Base-by-base conservation (phyloP, 2,329 filamentous ascomycete genomes). In the Hymenoscyphus albidus region DNA sequence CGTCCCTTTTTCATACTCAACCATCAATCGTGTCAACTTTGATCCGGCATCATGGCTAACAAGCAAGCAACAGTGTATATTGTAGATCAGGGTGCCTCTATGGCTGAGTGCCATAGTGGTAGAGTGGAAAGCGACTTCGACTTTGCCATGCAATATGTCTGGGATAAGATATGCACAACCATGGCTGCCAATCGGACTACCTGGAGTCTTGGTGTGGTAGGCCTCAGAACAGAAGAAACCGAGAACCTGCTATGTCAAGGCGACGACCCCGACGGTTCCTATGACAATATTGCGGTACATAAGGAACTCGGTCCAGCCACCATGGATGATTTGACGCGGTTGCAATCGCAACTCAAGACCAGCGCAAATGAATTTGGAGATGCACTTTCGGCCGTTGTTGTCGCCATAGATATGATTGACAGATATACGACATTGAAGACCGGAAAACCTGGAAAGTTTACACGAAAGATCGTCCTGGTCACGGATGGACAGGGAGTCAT, bases 21-120 rank as follows among this genome's bases (percentile, higher is more conserved):
- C 54, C 12, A 31, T 40, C 40, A 2, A 31, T 38, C 44, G 6
- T 18, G 5, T n/a, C n/a, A 32, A 22, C 5, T 22, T 14, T 3
- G 16, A 39, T 7, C 14, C 22, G 32, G 12, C 70, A 81, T 65
- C 63, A 98, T 98, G 94, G 90, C 93, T 12, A 88, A 91, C 68
- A 99, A 99, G 77, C 92, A 98, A 80, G 92, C 93, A 9, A 95
- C 90, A 0, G 86, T 98, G 55, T 99, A 95, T 77, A 89, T 99
- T 71, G 79, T 99, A 66, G 95, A 99, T 78, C 81, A 97, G 31
- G 93, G 93, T 64, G 82, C 80, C 73, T 91, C 93, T n/a, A 97
- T 96, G 91, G 89, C 83, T 64, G 81, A 90, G 74, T 84, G 81
- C 71, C 85, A 87, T 71, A 83, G 86, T 78, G 92, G 89, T 32